A percentile compares a stretch with the other conserved stretches of the same genome.
Conservation (phyloP, 306 rosid species). For the Pterocarpus macrocarpus region DNA sequence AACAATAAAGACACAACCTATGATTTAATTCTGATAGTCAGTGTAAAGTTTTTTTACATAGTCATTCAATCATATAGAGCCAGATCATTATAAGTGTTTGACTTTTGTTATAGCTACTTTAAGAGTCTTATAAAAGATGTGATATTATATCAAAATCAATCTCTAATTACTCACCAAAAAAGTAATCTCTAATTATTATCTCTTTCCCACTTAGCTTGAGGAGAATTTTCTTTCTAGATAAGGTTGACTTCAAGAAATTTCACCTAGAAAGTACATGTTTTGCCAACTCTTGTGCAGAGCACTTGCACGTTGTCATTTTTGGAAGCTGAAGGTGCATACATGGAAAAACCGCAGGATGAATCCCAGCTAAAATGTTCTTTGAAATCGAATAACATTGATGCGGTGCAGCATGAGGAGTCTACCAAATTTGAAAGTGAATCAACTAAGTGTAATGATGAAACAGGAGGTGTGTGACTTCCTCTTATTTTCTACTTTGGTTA, state of each 20-base stretch:
- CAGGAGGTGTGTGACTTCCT: slow-evolving; percentile 52
- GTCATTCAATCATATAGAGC: no score
- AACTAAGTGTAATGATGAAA: slow-evolving; percentile 45
- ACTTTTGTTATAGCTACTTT: no score
- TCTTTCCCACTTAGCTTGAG: slow-evolving; percentile 35
- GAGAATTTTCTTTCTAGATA: slow-evolving; percentile 41
- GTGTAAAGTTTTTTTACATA: background rate
- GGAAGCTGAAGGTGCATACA: slow-evolving; percentile 63
- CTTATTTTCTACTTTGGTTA: slow-evolving; percentile 17
- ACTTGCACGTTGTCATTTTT: slow-evolving; percentile 59
- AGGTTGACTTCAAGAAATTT: slow-evolving; percentile 53
- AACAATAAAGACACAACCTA: slow-evolving; percentile 18
- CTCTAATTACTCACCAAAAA: no score
- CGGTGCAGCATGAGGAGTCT: slow-evolving; percentile 48
- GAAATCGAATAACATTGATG: slow-evolving; percentile 50
- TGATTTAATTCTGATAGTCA: slow-evolving; percentile 6
- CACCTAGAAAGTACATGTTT: slow-evolving; percentile 51
- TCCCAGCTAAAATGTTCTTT: slow-evolving; percentile 54
- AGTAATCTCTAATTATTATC: no score
- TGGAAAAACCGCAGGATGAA: slow-evolving; percentile 61
- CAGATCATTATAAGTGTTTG: no score
- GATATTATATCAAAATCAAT: no score
- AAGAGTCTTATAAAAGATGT: no score
- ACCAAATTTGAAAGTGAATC: slow-evolving; percentile 49
- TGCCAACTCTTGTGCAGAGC: slow-evolving; percentile 67